Percentiles rank a stretch among this genome's conserved stretches.
phyloP scores from a whole-genome alignment of 2,329 filamentous ascomycete species.

The Penicillium brasilianum region DNA sequence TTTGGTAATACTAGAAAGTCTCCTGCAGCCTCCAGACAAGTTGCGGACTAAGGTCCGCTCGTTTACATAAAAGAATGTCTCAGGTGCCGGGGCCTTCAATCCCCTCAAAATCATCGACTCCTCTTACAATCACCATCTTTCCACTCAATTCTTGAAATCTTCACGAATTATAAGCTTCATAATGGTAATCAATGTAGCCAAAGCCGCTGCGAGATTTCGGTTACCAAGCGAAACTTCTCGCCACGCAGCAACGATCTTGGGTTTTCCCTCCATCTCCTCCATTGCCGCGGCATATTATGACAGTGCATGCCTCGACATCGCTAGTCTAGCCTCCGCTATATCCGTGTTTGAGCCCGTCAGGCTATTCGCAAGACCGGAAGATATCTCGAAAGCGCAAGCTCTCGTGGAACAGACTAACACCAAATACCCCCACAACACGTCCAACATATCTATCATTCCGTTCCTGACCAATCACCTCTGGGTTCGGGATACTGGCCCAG shows the following conservation, averaged over 20 bases:
- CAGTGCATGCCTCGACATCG: background rate
- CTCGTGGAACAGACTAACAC: background rate
- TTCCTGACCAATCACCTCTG: background rate
- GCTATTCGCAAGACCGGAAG: background rate
- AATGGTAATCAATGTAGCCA: background rate
- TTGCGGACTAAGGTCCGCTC: no score
- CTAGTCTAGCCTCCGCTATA: background rate
- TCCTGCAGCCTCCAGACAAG: no score
- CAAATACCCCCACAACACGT: background rate
- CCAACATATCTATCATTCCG: background rate
- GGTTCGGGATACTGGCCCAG: background rate
- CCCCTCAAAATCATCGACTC: no score
- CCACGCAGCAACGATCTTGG: background rate
- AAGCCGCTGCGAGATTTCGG: background rate
- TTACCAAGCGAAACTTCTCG: background rate
- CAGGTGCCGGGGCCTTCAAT: background rate
- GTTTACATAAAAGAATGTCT: background rate
- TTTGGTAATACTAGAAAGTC: no score
- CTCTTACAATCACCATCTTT: background rate
- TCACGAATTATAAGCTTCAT: background rate
- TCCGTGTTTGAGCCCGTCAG: background rate
- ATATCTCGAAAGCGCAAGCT: background rate
- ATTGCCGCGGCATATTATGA: background rate
- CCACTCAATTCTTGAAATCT: background rate
- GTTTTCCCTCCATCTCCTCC: background rate